Percentiles rank a stretch among this genome's conserved stretches.
Evolutionary conservation across 495 filamentous ascomycete genomes (phyloP).

Genomic region (Aspergillus nidulans): DNA sequence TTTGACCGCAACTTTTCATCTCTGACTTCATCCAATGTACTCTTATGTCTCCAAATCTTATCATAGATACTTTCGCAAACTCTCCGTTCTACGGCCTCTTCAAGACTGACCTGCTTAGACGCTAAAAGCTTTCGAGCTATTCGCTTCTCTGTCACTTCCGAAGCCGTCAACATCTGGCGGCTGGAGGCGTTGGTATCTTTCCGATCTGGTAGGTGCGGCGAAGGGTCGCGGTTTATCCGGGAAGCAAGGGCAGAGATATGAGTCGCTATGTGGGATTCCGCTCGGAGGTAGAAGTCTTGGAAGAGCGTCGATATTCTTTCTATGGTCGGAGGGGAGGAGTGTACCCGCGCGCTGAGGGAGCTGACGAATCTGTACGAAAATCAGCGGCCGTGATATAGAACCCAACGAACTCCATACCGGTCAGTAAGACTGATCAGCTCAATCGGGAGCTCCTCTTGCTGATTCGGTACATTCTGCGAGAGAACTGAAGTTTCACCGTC

Average conservation of each 20-base stretch:
- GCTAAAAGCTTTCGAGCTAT: conserved; percentile 73
- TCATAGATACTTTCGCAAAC: conserved; percentile 85
- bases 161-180: conserved; percentile 88
- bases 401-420: conserved; percentile 48
- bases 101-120: conserved; percentile 66
- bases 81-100: conserved; percentile 87
- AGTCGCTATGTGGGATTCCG: conserved; percentile 77
- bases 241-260: conserved; percentile 81
- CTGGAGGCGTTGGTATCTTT: conserved; percentile 39
- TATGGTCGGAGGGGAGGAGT: conserved; percentile 76
- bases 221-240: conserved; percentile 61
- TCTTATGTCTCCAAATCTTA: conserved; percentile 85
- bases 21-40: conserved; percentile 87
- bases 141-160: conserved; percentile 75
- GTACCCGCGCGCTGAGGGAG: conserved; percentile 80
- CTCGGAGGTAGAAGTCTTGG: conserved; percentile 88
- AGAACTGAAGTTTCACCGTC: conserved; percentile 39
- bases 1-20: conserved; percentile 95
- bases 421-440: conserved; percentile 88
- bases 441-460: conserved; percentile 83
- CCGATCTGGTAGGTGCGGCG: conserved; percentile 39
- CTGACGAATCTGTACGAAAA: conserved; percentile 70
- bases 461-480: conserved; percentile 51
- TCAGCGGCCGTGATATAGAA: background rate
- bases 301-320: conserved; percentile 82